Percentiles rank a stretch among this genome's conserved stretches.
phyloP scores from a whole-genome alignment of 176 grass and related monocot species.

The Triticum urartu region DNA sequence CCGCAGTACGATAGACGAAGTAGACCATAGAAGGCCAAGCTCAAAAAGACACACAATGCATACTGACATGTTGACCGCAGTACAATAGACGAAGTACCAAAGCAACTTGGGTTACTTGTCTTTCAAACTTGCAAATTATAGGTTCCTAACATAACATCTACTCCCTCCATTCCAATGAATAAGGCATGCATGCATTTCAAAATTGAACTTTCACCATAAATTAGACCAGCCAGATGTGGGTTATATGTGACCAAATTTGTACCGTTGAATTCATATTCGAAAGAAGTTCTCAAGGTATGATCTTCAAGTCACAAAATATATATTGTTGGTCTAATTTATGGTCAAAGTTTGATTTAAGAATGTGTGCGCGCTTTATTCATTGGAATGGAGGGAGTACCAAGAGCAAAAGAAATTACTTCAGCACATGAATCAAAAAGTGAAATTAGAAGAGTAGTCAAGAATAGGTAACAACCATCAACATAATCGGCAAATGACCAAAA shows the following conservation, averaged over 20 bases:
- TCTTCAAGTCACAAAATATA: too few relatives aligned
- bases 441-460: not conserved
- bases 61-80: not conserved
- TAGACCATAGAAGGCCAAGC: not conserved
- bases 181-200: too few relatives aligned
- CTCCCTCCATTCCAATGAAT: too few relatives aligned
- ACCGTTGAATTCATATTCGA: too few relatives aligned
- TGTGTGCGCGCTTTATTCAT: too few relatives aligned
- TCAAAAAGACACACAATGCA: not conserved
- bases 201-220: too few relatives aligned
- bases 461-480: conserved; percentile 75
- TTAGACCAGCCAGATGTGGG: too few relatives aligned
- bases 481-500: conserved; percentile 89
- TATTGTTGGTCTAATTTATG: too few relatives aligned
- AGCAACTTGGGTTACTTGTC: not conserved
- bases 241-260: too few relatives aligned
- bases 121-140: not conserved
- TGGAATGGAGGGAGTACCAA: not conserved
- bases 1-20: conserved; percentile 12
- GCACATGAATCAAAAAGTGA: not conserved
- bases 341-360: too few relatives aligned
- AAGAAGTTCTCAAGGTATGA: too few relatives aligned
- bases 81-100: conserved; percentile 3
- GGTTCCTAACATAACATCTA: not conserved
- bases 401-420: not conserved